phyloP scores from a whole-genome alignment of 2,329 filamentous ascomycete genomes.

The Colletotrichum lini region DNA sequence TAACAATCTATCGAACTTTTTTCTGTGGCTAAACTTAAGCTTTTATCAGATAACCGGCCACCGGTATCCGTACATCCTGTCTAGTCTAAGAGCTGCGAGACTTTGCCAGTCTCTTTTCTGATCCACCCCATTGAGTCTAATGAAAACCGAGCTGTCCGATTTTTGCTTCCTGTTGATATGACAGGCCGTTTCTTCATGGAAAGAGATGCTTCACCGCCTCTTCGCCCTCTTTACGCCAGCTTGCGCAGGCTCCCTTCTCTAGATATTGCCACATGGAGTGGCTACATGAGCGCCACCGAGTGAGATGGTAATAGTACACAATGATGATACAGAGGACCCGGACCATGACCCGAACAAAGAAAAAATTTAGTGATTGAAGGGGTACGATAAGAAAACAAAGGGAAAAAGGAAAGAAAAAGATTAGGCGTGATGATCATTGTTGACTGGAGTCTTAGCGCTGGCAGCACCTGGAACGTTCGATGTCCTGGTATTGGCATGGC shows the following conservation, averaged over 20 bases:
- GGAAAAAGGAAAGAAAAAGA: neutral
- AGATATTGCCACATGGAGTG: conserved; percentile 2
- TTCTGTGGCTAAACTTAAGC: neutral
- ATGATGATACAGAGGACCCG: neutral
- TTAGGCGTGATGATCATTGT: neutral
- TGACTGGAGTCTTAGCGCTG: neutral
- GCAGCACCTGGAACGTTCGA: neutral
- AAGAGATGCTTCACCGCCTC: neutral
- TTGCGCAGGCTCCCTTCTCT: neutral
- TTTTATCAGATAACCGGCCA: conserved; percentile 14
- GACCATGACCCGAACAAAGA: neutral
- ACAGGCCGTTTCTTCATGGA: neutral
- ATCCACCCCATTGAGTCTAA: conserved; percentile 1
- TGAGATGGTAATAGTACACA: neutral
- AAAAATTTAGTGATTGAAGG: neutral
- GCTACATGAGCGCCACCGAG: neutral
- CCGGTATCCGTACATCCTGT: conserved; percentile 19
- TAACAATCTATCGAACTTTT: too few relatives aligned
- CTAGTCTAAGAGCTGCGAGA: conserved; percentile 18
- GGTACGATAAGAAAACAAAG: neutral
- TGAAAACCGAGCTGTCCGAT: conserved; percentile 4
- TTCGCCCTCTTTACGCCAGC: neutral
- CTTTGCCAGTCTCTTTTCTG: conserved; percentile 11
- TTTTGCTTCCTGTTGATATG: neutral
- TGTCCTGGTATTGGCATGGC: conserved; percentile 6